Base-by-base conservation (phyloP, 495 filamentous ascomycete genomes). In the Opeltia flavorubescens region DNA sequence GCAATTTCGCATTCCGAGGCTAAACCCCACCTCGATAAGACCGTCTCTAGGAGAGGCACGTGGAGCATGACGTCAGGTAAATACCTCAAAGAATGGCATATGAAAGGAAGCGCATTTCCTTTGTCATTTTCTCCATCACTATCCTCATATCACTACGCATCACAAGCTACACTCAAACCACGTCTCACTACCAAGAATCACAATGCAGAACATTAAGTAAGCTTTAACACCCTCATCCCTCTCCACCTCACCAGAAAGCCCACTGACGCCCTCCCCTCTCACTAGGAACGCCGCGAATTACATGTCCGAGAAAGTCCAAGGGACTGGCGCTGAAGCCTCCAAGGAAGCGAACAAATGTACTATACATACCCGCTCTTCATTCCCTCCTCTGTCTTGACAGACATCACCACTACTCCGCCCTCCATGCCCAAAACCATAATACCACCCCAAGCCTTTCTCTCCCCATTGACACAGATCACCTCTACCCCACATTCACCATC, bases 261-360 rank as follows among this genome's bases (percentile, higher is more conserved):
- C 24, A 38, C 15, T 38, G 12, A 41, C 21, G 1, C 20, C 15
- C 20, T 9, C 12, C 21, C 4, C 13, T 25, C 20, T 25, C 21
- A 23, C 26, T 26, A 26, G 39, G 69, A 69, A 79, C 60, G 66
- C 72, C 59, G 67, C 63, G 58, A 78, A 76, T 69, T 75, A 71
- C 65, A 72, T 74, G 62, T 56, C 67, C 35, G 76, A 80, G 65
- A 65, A 74, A 63, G 61, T 76, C 52, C 62, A 75, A 61, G 63
- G 69, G 56, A 59, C 43, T 20, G 34, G 47, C 43, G 43, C 57
- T 27, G 60, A 58, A 43, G 67, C 70, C 27, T 74, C 69, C 65
- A 80, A 80, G 73, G 75, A 79, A 70, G 66, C 72, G 64, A 79
- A 80, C 71, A 80, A 80, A 71, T 21, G 49, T 51, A 47, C 28